Percentiles rank a stretch among this genome's conserved stretches.
Evolutionary conservation across 345 rosid species (phyloP).

Genomic region (Eucalyptus erythrocorys): DNA sequence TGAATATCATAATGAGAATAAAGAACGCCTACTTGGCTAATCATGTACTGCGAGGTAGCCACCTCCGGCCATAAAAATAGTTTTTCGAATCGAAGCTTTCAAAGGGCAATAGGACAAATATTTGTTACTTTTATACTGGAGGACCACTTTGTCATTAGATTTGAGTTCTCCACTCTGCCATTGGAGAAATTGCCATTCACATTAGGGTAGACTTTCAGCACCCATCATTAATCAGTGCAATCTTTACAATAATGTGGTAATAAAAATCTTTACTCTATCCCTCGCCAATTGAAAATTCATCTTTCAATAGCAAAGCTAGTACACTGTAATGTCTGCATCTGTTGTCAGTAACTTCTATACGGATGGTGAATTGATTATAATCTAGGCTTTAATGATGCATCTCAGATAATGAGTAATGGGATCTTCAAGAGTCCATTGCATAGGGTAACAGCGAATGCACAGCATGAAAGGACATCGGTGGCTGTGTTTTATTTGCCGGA

Average conservation of each 20-base stretch:
- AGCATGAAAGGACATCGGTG: conserved; percentile 9
- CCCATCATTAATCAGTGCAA: not conserved
- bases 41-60: not conserved
- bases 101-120: not conserved
- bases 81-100: not conserved
- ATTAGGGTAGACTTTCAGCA: not conserved
- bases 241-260: not conserved
- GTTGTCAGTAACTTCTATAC: not conserved
- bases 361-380: not conserved
- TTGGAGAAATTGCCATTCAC: not conserved
- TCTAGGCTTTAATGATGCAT: not conserved
- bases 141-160: not conserved
- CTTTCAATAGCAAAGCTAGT: not conserved
- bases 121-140: not conserved
- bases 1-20: not conserved
- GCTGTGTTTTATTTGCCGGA: conserved; percentile 10
- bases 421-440: conserved; percentile 17
- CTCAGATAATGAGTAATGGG: conserved; percentile 25
- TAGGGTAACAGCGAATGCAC: conserved; percentile 14
- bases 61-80: not conserved
- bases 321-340: not conserved
- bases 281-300: not conserved
- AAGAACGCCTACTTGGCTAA: not conserved
- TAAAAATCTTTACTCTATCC: not conserved
- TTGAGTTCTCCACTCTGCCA: not conserved